Conservation (phyloP, 164 flowering plant genomes). For the Sedum album region DNA sequence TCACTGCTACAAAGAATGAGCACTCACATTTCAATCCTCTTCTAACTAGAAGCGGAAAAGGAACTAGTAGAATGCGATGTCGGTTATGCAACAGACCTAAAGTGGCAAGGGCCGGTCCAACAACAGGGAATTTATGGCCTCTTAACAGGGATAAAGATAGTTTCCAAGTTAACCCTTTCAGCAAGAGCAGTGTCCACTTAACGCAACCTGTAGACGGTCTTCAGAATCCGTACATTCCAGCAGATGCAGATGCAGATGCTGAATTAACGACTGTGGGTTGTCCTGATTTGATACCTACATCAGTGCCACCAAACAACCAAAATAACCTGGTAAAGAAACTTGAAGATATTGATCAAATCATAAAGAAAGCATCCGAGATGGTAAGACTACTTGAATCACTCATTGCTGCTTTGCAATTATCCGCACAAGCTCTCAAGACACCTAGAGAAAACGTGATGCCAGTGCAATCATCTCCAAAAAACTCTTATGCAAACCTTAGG, state of each 20-base stretch:
- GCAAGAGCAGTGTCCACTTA: background rate
- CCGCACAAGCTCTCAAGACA: background rate
- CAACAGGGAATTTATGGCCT: background rate
- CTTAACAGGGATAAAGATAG: background rate
- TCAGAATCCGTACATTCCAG: background rate
- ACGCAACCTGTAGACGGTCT: background rate
- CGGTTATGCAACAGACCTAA: background rate
- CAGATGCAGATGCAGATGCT: background rate
- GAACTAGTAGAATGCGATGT: background rate
- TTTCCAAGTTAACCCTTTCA: background rate
- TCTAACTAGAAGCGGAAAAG: background rate
- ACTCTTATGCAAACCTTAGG: background rate
- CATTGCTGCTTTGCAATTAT: background rate
- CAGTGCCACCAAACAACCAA: background rate
- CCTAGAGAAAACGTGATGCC: background rate
- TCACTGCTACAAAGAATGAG: background rate
- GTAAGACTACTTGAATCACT: background rate
- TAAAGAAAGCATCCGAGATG: conserved; percentile 1
- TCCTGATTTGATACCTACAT: background rate
- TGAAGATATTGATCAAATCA: background rate
- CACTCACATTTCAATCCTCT: background rate
- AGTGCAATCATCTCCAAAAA: background rate
- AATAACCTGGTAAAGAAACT: background rate
- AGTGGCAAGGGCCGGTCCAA: background rate
- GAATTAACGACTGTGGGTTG: background rate